Conservation (phyloP, 2,329 filamentous ascomycete species). For the Monosporascus sp. region DNA sequence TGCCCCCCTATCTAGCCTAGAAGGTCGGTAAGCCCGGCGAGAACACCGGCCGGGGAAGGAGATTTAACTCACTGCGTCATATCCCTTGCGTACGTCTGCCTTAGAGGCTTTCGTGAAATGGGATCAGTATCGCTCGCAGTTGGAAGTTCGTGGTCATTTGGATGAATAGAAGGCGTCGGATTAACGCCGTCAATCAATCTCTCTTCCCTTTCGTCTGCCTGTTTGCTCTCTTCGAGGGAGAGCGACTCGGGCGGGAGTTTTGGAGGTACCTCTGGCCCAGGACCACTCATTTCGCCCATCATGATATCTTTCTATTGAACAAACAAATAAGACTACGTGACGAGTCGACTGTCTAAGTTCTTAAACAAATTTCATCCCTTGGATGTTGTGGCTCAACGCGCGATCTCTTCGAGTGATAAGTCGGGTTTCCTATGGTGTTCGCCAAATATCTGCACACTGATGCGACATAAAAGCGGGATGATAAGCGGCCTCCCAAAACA, state of each 20-base stretch:
- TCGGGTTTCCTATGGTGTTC: no score
- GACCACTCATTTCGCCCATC: not conserved
- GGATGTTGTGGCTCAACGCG: no score
- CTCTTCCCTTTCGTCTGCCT: not conserved
- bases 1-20: no score
- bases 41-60: no score
- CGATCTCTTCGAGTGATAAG: no score
- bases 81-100: not conserved
- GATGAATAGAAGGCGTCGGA: not conserved
- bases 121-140: not conserved
- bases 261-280: not conserved
- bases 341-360: no score
- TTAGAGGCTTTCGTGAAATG: not conserved
- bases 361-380: no score
- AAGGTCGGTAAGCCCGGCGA: no score
- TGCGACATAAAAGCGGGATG: no score
- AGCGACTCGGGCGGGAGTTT: not conserved
- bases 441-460: no score
- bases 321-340: not conserved
- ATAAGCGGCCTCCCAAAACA: no score
- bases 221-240: not conserved
- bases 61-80: not conserved
- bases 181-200: not conserved
- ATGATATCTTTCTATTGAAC: not conserved
- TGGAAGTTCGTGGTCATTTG: not conserved